These are phyloP conservation scores for Akebia trifoliata DNA, from an alignment of 164 flowering plant species.

Conservation along the genomic window DNA sequence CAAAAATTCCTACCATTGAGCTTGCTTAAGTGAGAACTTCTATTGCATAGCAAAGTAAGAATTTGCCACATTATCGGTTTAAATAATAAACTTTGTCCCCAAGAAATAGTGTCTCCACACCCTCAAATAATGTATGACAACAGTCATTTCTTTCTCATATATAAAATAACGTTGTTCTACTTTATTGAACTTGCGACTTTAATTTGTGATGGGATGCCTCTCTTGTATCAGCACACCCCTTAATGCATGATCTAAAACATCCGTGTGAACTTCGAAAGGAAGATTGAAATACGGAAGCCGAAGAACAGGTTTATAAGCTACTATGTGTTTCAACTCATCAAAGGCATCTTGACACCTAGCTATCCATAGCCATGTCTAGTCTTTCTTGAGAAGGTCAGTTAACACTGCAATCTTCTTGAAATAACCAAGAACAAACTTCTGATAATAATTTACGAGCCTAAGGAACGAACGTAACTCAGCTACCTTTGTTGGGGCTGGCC, in stretches of 20 bases:
- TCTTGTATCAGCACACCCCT: not conserved
- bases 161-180: not conserved
- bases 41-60: not conserved
- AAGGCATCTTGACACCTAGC: no score
- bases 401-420: no score
- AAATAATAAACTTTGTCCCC: not conserved
- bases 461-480: no score
- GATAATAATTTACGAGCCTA: no score
- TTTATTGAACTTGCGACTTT: slow-evolving; percentile 5
- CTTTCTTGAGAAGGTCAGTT: no score
- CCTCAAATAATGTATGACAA: not conserved
- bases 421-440: no score
- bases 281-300: not conserved
- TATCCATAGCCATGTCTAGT: no score
- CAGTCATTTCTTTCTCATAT: slow-evolving; percentile 5
- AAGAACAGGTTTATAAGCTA: no score
- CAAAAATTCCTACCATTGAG: not conserved
- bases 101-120: no score
- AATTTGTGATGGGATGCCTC: slow-evolving; percentile 3
- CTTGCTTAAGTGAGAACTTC: not conserved
- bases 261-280: not conserved
- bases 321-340: no score
- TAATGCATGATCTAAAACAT: no score
- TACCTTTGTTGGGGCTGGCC: no score
- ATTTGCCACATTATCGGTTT: not conserved